Evolutionary conservation across 306 rosid species (phyloP).

Genomic region (Sphenostylis stenocarpa): DNA sequence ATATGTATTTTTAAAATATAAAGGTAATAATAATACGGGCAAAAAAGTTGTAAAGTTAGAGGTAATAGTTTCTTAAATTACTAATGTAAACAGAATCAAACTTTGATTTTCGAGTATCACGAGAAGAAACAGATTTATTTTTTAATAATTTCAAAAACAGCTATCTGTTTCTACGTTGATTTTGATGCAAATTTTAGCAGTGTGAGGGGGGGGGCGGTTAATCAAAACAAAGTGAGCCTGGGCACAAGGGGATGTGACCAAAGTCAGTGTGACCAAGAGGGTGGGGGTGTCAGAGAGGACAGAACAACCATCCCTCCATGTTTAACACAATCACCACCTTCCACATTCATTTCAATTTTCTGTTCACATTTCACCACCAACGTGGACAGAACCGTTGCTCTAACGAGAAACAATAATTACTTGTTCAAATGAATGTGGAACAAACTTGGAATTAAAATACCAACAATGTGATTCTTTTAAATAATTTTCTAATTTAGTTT

Average conservation of each 20-base stretch:
- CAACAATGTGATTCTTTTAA: not conserved
- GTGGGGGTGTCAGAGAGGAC: constrained; percentile 30
- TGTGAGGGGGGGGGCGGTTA: not conserved
- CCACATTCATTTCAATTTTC: not conserved
- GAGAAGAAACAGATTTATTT: not conserved
- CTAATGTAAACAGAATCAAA: too few relatives aligned
- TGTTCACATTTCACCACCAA: not conserved
- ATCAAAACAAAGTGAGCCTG: not conserved
- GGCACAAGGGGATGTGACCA: not conserved
- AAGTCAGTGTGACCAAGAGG: not conserved
- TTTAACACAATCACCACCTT: constrained; percentile 1
- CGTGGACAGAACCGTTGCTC: not conserved
- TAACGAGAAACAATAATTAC: not conserved
- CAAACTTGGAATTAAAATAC: not conserved
- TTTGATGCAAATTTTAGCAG: not conserved
- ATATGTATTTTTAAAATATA: not conserved
- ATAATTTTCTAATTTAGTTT: not conserved
- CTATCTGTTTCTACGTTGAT: not conserved
- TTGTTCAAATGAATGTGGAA: not conserved
- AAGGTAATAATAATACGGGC: not conserved
- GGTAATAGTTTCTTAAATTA: too few relatives aligned
- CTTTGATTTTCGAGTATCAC: too few relatives aligned
- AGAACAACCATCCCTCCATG: constrained; percentile 9
- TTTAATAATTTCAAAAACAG: not conserved
- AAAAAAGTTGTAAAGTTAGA: too few relatives aligned